Base-by-base conservation (phyloP, 2,329 filamentous ascomycete species). In the Arthrobotrys conoides region DNA sequence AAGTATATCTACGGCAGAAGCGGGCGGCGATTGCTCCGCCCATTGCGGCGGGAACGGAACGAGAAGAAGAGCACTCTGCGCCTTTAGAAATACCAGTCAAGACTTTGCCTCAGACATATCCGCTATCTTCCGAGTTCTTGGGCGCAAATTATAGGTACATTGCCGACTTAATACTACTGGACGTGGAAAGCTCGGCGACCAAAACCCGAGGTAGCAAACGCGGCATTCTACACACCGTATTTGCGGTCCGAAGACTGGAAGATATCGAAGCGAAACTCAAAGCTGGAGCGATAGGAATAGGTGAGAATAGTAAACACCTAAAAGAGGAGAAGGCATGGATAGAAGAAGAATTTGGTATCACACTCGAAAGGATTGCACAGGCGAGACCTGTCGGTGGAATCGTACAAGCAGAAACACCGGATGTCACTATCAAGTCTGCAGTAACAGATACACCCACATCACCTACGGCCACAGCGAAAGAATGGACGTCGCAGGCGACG, bases 401-500 rank as follows among this genome's bases (percentile, higher is more conserved):
- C 5, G 33, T 38, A 46, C 65, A 68, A 18, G 41, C 30, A 18
- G 63, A 67, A 27, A 38, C 48, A 30, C 36, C 49, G 9, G 66
- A 70, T 59, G 30, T 65, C 18, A 57, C 66, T 0, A 59, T 70
- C 20, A 70, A 63, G 16, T 65, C 65, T 38, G 66, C 71, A 4
- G 55, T 71, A 33, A 66, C 67, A 5, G 69, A 78, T 55, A 72
- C 67, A 14, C 75, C 69, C 14, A 72, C 67, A 4, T 78, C 75
- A 14, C 75, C 75, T 16, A 78, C 67, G 20, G 75, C 75, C 20
- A 78, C 75, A 10, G 75, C 75, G 2, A 78, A 68, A 44, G 75
- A 78, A 33, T 78, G 75, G 72, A 78, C 75, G 38, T 72, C 75
- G 67, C 75, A 78, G 63, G 67, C 75, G 67, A 72, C 75, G 61